Conservation (phyloP, 371 early-diverging fungal genomes). For the Actinomortierella wolfii region DNA sequence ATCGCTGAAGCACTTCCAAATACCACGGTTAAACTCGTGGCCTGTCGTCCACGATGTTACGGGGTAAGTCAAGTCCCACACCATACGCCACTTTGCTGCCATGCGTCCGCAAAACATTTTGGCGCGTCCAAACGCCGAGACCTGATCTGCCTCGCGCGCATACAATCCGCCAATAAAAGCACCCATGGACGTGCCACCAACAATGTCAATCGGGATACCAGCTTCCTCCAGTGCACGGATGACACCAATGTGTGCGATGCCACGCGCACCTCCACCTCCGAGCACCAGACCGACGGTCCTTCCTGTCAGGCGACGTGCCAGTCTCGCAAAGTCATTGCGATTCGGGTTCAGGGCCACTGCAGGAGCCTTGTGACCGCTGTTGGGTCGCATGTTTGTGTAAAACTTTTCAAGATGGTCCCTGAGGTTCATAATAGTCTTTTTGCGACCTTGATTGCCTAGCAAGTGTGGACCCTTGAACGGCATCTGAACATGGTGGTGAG, state of each 20-base stretch:
- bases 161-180: constrained; percentile 97
- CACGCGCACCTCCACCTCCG: constrained; percentile 99
- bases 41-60: constrained; percentile 91
- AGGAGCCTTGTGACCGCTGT: constrained; percentile 34
- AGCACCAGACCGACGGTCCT: constrained; percentile 97
- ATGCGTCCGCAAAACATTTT: constrained; percentile 86
- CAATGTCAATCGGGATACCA: constrained; percentile 97
- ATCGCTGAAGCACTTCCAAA: constrained; percentile 94
- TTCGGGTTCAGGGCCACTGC: constrained; percentile 45
- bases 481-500: constrained; percentile 97
- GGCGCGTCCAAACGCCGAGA: constrained; percentile 84
- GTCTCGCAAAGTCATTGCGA: constrained; percentile 79
- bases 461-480: constrained; percentile 66
- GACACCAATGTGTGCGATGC: constrained; percentile 96
- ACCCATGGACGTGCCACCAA: constrained; percentile 99
- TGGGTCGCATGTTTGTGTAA: constrained; percentile 52
- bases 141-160: constrained; percentile 88
- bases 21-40: constrained; percentile 93
- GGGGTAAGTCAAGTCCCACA: constrained; percentile 97
- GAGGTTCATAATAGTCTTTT: constrained; percentile 67
- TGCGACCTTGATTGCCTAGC: constrained; percentile 56
- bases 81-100: constrained; percentile 85
- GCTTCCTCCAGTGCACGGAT: constrained; percentile 98
- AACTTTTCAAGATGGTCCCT: constrained; percentile 74
- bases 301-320: constrained; percentile 93